These are phyloP conservation scores for Microbotryum silenes-acaulis DNA, from an alignment of 1,284 basidiomycete genomes.

Conservation along the genomic window DNA sequence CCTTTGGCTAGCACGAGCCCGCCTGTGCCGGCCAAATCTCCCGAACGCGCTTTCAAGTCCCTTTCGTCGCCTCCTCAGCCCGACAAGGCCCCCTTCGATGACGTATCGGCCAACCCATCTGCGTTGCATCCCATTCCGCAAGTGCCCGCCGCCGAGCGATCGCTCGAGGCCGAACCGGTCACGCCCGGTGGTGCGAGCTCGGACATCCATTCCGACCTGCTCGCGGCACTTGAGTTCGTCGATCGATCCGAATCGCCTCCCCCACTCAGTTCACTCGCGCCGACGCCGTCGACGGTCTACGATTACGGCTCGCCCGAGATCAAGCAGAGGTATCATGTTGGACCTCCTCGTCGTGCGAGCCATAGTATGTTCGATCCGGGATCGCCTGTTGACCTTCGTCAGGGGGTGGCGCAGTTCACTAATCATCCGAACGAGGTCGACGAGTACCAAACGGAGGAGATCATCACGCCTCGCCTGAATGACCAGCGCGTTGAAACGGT, in stretches of 20 bases:
- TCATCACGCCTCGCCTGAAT: too few species aligned
- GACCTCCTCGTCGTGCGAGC: conserved; percentile 9
- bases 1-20: too few species aligned
- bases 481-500: background rate
- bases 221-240: conserved; percentile 29
- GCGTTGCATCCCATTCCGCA: background rate
- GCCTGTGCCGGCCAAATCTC: too few species aligned
- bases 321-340: conserved; percentile 10
- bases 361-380: too few species aligned
- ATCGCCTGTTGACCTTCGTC: too few species aligned
- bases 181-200: background rate
- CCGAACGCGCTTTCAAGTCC: background rate
- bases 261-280: background rate
- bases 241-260: conserved; percentile 18
- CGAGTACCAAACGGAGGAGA: too few species aligned
- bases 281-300: conserved; percentile 11
- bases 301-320: too few species aligned
- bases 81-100: background rate
- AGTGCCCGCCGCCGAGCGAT: background rate
- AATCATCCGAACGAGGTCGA: too few species aligned
- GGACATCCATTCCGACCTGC: conserved; percentile 25
- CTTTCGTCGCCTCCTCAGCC: background rate
- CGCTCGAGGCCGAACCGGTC: background rate
- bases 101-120: background rate
- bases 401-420: too few species aligned